Evolutionary conservation across 2,329 filamentous ascomycete genomes (phyloP), one percentile per base, ranked within the genome.

Genomic region (Cordyceps pruinosa): DNA sequence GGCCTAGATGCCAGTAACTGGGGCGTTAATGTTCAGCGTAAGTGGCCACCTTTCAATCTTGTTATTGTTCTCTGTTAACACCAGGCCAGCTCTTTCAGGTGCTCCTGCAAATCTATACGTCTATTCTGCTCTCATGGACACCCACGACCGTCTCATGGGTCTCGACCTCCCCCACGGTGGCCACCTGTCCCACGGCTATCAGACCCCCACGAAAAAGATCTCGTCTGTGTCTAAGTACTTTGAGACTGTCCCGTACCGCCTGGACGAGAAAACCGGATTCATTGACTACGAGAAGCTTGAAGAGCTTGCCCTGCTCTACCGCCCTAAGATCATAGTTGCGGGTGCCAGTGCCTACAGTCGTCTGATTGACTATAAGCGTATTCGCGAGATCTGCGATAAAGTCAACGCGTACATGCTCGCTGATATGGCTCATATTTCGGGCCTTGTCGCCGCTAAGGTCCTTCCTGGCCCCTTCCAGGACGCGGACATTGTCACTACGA

Each of bases 161-260:
- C 83, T 99, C 60, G 94, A 99, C 70, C 84, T 99, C 15, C 94
- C 94, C 46, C 94, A 99, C 71, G 94, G 94, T 63, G 94, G 94
- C 60, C 94, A 99, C 74, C 78, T 99, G 66, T 95, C 89, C 47
- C 94, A 99, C 75, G 94, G 94, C 61, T 99, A 99, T 75, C 94
- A 99, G 75, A 97, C 90, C 21, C 90, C 94, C 3, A 87, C 87
- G 54, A 90, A 87, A 74, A 93, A 92, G 82, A 97, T 99, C 71
- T 97, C 93, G n/a, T 91, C 92, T 67, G 86, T 99, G 63, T 97
- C 93, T 58, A 97, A 96, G 71, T 99, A 99, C 78, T 99, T 99
- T 72, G 94, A 99, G 78, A 99, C 94, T 35, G 78, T 99, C 61
- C 94, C 94, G 5, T 99, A 99, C 79, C 87, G 90, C 59, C 82